Percentiles rank a stretch among this genome's conserved stretches.
Conservation (phyloP, 768 basidiomycete species). For the Polyporus arcularius region DNA sequence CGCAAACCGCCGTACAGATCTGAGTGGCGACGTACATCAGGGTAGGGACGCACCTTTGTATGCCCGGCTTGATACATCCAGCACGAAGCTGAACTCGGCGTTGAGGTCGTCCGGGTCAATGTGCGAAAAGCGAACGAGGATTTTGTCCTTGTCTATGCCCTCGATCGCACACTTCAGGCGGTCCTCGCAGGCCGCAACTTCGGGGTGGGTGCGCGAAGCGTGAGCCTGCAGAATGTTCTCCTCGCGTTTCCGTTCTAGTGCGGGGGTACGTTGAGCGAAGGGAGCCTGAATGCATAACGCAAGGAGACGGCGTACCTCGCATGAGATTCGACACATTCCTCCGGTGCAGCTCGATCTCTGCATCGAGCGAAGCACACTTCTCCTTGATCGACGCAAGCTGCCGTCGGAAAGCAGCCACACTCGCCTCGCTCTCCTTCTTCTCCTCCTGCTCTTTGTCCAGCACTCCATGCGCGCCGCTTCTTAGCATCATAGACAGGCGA, state of each 20-base stretch:
- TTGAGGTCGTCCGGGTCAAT: slow-evolving; percentile 59
- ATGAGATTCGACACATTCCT: slow-evolving; percentile 60
- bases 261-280: background rate
- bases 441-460: slow-evolving; percentile 74
- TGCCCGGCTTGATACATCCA: slow-evolving; percentile 62
- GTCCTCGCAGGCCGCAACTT: slow-evolving; percentile 58
- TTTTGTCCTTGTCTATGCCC: slow-evolving; percentile 70
- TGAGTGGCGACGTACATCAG: too few species aligned
- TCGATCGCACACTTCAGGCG: slow-evolving; percentile 67
- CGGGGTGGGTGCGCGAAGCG: slow-evolving; percentile 52
- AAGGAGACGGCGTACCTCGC: slow-evolving; percentile 49
- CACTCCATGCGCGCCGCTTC: slow-evolving; percentile 36
- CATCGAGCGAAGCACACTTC: slow-evolving; percentile 55
- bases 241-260: slow-evolving; percentile 69
- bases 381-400: slow-evolving; percentile 68
- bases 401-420: slow-evolving; percentile 59
- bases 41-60: slow-evolving; percentile 60
- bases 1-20: too few species aligned
- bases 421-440: slow-evolving; percentile 65
- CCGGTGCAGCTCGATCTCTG: slow-evolving; percentile 74
- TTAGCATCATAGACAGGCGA: too few species aligned
- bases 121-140: slow-evolving; percentile 72
- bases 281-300: background rate
- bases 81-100: slow-evolving; percentile 69
- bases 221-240: slow-evolving; percentile 53